Evolutionary conservation across 2,329 filamentous ascomycete genomes (phyloP), one percentile per base, ranked within the genome.

Genomic region (Tolypocladium tundrense): DNA sequence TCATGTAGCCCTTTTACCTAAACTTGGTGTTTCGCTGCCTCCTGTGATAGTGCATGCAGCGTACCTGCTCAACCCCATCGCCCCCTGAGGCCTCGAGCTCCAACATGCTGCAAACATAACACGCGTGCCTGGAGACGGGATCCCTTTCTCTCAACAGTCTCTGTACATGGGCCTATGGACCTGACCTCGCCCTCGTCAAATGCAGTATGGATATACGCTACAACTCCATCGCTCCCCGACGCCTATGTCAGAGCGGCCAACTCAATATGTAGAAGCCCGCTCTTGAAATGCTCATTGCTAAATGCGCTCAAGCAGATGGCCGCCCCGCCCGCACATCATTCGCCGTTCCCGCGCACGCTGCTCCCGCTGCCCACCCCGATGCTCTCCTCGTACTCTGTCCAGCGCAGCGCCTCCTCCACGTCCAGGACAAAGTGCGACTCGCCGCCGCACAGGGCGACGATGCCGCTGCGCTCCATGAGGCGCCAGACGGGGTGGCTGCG

Each of bases 371-470:
- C 62, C 62, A 60, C 61, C 24, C 68, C 65, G 3, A 72, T 65
- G 55, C 73, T 76, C 57, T 84, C 82, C 69, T 90, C 87, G 11
- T 85, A 77, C 74, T 97, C 92, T 0, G 88, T 90, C 77, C 92
- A 76, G 56, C 86, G 82, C 64, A 99, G 72, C 2, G 94, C 94
- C 69, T 96, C 89, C 55, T 91, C 86, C 1, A 97, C 91, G 63
- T 89, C 87, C 31, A 82, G 79, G 10, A 96, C 88, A 71, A 97
- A 96, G 65, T 94, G 86, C 1, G 78, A 72, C 67, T 83, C 78
- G 0, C 92, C 93, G 2, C 93, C 93, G 59, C 88, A 89, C 56
- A 88, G 78, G 1, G 90, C 89, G 1, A 97, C 83, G 63, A 99
- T 97, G 4, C 94, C 93, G 64, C 88, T 91, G 57, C 82, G 79